phyloP scores from a whole-genome alignment of 2,329 filamentous ascomycete genomes.

The Orbilia ellipsospora region DNA sequence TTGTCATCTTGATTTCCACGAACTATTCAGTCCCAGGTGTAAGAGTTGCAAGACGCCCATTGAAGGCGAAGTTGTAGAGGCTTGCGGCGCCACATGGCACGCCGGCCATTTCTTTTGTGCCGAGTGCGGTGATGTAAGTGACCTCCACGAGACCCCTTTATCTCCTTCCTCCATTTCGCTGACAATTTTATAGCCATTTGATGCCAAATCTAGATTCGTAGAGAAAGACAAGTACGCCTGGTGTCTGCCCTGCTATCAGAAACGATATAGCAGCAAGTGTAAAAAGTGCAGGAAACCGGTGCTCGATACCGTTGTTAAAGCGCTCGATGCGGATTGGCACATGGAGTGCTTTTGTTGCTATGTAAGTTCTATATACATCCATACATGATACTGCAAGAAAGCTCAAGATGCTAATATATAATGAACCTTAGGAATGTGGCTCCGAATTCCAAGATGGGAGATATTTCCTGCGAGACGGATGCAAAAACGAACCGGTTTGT shows the following conservation, averaged over 20 bases:
- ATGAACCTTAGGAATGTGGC: constrained; percentile 56
- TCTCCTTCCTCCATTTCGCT: constrained; percentile 5
- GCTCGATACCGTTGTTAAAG: constrained; percentile 87
- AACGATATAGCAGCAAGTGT: constrained; percentile 89
- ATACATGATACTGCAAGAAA: background rate
- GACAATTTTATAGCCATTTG: constrained; percentile 56
- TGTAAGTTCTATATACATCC: constrained; percentile 60
- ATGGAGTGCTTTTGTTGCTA: constrained; percentile 87
- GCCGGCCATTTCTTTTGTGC: constrained; percentile 99
- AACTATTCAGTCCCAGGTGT: constrained; percentile 90
- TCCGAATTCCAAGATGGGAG: constrained; percentile 58
- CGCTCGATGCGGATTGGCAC: constrained; percentile 93
- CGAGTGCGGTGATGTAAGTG: constrained; percentile 81
- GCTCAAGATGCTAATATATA: background rate
- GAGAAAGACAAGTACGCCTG: constrained; percentile 98
- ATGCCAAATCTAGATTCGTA: constrained; percentile 75
- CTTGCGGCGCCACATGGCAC: constrained; percentile 95
- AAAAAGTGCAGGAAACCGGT: constrained; percentile 84
- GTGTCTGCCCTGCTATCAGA: constrained; percentile 93
- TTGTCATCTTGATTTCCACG: constrained; percentile 99
- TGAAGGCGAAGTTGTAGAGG: constrained; percentile 91
- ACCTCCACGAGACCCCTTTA: background rate
- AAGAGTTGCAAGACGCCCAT: constrained; percentile 97
- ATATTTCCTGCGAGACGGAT: constrained; percentile 58
- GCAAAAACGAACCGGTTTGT: constrained; percentile 54